Conservation (phyloP, 2,329 filamentous ascomycete genomes). For the Dryadomyces sulphureus region DNA sequence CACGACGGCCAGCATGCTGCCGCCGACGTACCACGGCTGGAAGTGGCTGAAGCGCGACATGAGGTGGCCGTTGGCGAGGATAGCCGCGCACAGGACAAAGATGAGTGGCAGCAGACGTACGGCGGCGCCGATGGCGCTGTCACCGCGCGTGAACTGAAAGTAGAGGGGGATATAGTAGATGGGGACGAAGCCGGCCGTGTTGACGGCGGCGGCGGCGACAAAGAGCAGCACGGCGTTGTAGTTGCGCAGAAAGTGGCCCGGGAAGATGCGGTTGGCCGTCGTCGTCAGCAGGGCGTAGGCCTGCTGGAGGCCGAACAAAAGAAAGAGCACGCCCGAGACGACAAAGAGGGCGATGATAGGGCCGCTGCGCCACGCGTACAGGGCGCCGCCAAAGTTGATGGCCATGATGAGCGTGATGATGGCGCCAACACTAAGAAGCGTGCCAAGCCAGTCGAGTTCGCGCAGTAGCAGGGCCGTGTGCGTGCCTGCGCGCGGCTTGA, state of each 20-base stretch:
- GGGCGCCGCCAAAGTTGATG: slow-evolving; percentile 33
- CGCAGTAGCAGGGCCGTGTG: slow-evolving; percentile 9
- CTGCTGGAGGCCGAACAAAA: slow-evolving; percentile 33
- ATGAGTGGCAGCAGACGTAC: slow-evolving; percentile 28
- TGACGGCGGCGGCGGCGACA: slow-evolving; percentile 21
- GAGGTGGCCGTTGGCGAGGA: neutral
- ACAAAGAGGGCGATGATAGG: slow-evolving; percentile 31
- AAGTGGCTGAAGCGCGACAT: neutral
- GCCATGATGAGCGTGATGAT: slow-evolving; percentile 28
- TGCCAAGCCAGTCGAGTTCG: slow-evolving; percentile 18
- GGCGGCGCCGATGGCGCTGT: slow-evolving; percentile 24
- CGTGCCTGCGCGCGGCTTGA: slow-evolving; percentile 6
- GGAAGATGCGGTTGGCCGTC: slow-evolving; percentile 26
- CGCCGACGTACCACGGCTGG: neutral
- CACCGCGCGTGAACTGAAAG: slow-evolving; percentile 34
- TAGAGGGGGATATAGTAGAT: slow-evolving; percentile 40
- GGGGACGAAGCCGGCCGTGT: slow-evolving; percentile 22
- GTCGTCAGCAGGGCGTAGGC: slow-evolving; percentile 28
- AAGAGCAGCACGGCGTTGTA: slow-evolving; percentile 26
- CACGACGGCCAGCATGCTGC: too few relatives aligned
- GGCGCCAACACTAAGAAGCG: slow-evolving; percentile 14
- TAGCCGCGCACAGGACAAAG: slow-evolving; percentile 16
- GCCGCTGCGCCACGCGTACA: slow-evolving; percentile 31
- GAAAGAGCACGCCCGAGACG: slow-evolving; percentile 26
- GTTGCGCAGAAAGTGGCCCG: slow-evolving; percentile 23